Base-by-base conservation (phyloP, 306 rosid genomes). In the Datisca glomerata region DNA sequence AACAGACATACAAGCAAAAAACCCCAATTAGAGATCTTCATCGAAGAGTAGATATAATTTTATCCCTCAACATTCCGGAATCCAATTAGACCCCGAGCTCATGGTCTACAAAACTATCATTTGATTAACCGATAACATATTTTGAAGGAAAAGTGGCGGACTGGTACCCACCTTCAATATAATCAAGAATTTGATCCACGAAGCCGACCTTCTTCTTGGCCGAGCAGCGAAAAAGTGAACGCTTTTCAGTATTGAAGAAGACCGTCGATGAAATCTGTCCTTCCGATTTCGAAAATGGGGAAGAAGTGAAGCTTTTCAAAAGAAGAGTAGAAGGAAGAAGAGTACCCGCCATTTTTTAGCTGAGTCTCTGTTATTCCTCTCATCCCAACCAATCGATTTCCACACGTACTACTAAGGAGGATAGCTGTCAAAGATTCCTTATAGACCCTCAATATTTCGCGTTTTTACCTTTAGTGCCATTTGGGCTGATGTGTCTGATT, bases 121-220 rank as follows among this genome's bases (percentile, higher is more conserved):
- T n/a, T n/a, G n/a, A n/a, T n/a, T n/a, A n/a, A 3, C 47, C 51
- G 31, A 17, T 13, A 35, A 12, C 18, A 14, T 47, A 15, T 22
- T 40, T 21, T 12, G 5, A 10, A 45, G 7, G 24, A 31, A 32
- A 2, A 22, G 37, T 13, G 20, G 4, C 24, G 15, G 21, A 24
- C 1, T n/a, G 17, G 43, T 18, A 34, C 27, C 8, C 49, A 85
- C 93, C 96, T 70, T 85, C 97, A 50, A 89, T 89, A 29, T 83
- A 89, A 55, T 89, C 95, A 21, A 83, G 97, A 75, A 89, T 80
- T 71, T 66, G 97, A 47, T 89, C 97, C 35, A 75, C 23, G 58
- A 80, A 75, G 25, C 75, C 58, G 52, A 68, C 53, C 56, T 80
- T 89, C 68, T 79, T 89, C 91, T 89, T 84, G 25, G 93, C 93